Conservation (phyloP, 371 early-diverging fungal species). For the Mortierella sp. region DNA sequence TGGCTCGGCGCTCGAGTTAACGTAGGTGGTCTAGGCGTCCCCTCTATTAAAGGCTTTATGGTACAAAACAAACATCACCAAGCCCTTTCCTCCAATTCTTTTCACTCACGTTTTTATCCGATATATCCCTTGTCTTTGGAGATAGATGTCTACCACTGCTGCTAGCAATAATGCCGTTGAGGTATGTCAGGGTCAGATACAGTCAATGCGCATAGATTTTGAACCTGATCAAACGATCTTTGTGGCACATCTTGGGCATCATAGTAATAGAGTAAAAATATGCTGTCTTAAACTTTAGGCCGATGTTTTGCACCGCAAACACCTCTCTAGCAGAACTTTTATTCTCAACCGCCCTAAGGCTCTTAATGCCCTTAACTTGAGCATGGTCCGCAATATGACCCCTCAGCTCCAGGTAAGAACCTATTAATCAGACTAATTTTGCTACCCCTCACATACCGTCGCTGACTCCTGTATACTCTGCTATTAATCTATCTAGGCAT, state of each 20-base stretch:
- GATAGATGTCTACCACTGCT: conserved; percentile 61
- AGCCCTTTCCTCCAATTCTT: not conserved
- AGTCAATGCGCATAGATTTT: not conserved
- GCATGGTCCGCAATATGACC: conserved; percentile 88
- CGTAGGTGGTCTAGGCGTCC: conserved; percentile 13
- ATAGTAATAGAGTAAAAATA: not conserved
- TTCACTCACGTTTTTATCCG: not conserved
- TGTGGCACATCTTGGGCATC: no score
- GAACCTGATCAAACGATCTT: not conserved
- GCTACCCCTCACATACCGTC: not conserved
- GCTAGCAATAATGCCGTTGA: conserved; percentile 47
- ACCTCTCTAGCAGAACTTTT: conserved; percentile 81
- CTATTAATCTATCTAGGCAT: conserved; percentile 69
- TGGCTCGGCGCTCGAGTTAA: conserved; percentile 52
- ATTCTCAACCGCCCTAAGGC: conserved; percentile 91
- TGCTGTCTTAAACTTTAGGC: conserved; percentile 49
- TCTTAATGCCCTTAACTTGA: conserved; percentile 88
- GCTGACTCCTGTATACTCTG: not conserved
- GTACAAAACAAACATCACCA: no score
- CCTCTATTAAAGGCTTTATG: not conserved
- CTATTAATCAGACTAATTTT: not conserved
- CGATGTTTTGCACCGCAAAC: conserved; percentile 73
- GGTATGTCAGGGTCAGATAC: conserved; percentile 27
- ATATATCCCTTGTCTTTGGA: not conserved
- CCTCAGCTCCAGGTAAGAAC: conserved; percentile 81